Evolutionary conservation across 1,284 basidiomycete genomes (phyloP), one percentile per base, ranked within the genome.

Genomic region (Trametes polyzona): DNA sequence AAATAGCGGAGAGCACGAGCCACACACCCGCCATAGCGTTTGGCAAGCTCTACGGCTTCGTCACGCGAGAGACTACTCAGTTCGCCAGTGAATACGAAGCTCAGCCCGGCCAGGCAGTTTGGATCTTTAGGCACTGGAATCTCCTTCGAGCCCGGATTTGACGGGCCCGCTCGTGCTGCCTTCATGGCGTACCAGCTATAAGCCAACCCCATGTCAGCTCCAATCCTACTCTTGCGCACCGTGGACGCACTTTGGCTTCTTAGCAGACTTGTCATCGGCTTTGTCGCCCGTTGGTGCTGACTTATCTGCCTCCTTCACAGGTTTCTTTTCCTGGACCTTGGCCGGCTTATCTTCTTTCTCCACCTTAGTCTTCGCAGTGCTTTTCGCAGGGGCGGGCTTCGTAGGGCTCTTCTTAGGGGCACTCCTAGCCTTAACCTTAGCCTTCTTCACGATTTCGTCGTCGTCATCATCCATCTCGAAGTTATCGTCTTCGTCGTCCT

Each of bases 1-100:
- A 16, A 23, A 12, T 51, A n/a, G n/a, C n/a, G 8, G 55, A 37
- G 29, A 16, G 14, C n/a, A n/a, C n/a, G n/a, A 17, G 30, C 2
- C 0, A 74, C 91, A 62, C 55, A 93, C 93, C 88, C 96, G 63
- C 95, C 94, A 70, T 89, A 96, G 5, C 95, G 91, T 73, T 98
- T 98, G 0, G 91, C 96, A 2, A 98, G 76, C 63, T 96, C 93
- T 35, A 81, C 70, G 0, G 93, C 92, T 66, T 98, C 95, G 6
- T 98, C 95, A 30, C 96, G 84, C 2, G 92, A 87, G 56, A 99
- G 86, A 55, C 90, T 92, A 42, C 83, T 84, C 43, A 99, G 76
- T 68, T 99, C 96, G 11, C 96, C 97, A 0, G 95, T 97, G 65
- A 99, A 99, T 23, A 99, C 97, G 65, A 99, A 90, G 0, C 94